A percentile compares a stretch with the other conserved stretches of the same genome.
Conservation (phyloP, 1,284 basidiomycete species). For the Austroboletus novae-zelandiae region DNA sequence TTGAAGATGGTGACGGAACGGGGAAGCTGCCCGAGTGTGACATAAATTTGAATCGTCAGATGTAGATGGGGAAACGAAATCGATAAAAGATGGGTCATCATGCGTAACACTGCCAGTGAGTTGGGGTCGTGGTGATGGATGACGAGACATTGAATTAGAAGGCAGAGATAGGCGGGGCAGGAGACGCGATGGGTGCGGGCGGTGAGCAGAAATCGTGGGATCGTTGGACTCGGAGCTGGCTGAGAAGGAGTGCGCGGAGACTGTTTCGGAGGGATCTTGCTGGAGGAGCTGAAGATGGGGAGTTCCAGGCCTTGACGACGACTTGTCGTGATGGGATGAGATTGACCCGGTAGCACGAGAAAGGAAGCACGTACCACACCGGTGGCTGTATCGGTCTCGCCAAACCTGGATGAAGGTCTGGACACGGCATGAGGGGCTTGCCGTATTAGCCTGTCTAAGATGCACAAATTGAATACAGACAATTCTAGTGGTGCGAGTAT, state of each 20-base stretch:
- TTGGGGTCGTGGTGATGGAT: conserved; percentile 12
- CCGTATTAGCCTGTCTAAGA: conserved; percentile 18
- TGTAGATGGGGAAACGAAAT: conserved; percentile 44
- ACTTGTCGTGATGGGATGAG: conserved; percentile 19
- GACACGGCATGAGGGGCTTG: conserved; percentile 11
- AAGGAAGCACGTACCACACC: conserved; percentile 10
- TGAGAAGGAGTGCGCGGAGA: conserved; percentile 18
- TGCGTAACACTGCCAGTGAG: conserved; percentile 10
- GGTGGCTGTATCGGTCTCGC: conserved; percentile 27
- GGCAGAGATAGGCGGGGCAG: conserved; percentile 33
- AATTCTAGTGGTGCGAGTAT: too few species aligned
- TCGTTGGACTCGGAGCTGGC: conserved; percentile 33
- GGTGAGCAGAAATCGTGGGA: too few species aligned
- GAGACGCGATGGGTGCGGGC: conserved; percentile 34
- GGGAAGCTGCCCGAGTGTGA: background rate
- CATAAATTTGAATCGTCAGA: conserved; percentile 27
- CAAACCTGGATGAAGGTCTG: conserved; percentile 12
- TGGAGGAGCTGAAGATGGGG: conserved; percentile 4
- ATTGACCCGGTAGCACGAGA: conserved; percentile 3
- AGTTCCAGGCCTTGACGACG: conserved; percentile 11
- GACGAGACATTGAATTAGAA: conserved; percentile 29
- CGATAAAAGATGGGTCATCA: conserved; percentile 55
- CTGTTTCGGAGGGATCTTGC: conserved; percentile 6
- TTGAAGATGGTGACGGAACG: conserved; percentile 13
- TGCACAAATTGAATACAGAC: background rate